Conservation (phyloP, 2,329 filamentous ascomycete species). For the Atkinsonella hypoxylon region DNA sequence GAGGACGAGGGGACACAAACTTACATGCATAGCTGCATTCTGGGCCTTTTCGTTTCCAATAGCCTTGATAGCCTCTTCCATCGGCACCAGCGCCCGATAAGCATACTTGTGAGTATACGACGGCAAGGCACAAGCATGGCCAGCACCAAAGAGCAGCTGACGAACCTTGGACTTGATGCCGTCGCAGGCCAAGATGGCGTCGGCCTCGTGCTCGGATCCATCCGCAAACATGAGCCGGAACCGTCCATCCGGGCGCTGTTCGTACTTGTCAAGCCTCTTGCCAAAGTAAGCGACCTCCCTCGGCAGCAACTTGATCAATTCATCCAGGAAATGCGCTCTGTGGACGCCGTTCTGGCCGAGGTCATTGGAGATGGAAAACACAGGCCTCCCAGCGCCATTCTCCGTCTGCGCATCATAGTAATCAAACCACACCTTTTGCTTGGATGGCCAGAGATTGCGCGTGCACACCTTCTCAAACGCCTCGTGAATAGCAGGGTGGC, state of each 20-base stretch:
- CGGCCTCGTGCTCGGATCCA: conserved; percentile 14
- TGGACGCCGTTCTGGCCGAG: conserved; percentile 21
- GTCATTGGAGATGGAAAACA: conserved; percentile 1
- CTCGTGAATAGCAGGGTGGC: conserved; percentile 24
- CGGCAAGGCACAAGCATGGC: conserved; percentile 24
- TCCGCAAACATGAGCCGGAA: conserved; percentile 25
- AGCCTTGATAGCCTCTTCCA: conserved; percentile 38
- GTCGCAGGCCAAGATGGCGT: conserved; percentile 46
- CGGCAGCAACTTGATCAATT: conserved; percentile 27
- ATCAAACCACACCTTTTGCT: conserved; percentile 6
- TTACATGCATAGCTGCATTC: conserved; percentile 11
- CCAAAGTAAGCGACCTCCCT: conserved; percentile 19
- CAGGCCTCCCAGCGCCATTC: not conserved
- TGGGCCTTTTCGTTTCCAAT: conserved; percentile 27
- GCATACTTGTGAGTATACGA: conserved; percentile 44
- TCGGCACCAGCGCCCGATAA: conserved; percentile 35
- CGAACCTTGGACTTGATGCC: conserved; percentile 49
- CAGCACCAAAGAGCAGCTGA: conserved; percentile 32
- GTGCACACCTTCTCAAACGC: conserved; percentile 12
- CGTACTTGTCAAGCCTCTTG: conserved; percentile 22
- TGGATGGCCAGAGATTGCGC: conserved; percentile 4
- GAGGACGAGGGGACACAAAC: too few relatives aligned
- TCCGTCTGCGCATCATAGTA: conserved; percentile 10
- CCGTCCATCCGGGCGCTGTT: conserved; percentile 13
- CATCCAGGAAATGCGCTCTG: conserved; percentile 27